Evolutionary conservation across 139 green algal species (phyloP), one percentile per base, ranked within the genome.

Genomic region (Mychonastes homosphaera): DNA sequence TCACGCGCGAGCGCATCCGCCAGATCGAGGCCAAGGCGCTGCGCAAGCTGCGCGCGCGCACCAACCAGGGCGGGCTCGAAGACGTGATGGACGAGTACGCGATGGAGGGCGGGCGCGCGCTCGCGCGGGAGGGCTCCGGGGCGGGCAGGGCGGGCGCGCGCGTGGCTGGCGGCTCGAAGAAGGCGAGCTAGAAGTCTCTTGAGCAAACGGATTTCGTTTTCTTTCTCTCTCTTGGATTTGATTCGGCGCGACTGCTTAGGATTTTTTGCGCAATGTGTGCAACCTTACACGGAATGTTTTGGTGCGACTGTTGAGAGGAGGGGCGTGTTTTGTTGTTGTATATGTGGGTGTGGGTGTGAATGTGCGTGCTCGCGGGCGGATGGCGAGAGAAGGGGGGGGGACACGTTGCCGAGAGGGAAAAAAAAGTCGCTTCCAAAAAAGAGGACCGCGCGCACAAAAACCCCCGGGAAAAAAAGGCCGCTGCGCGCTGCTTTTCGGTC

Each of bases 1-100:
- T 97, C 9, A 97, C 90, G 12, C 79, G 90, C n/a, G 92, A 99
- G 84, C 82, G 92, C 45, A 91, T 99, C 33, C 79, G 92, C n/a
- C 92, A 99, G 80, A 89, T 99, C 48, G 92, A 98, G 71, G 76
- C 78, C 23, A 94, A 94, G 66, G 89, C 87, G 18, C 56, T 98
- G 39, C 68, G 75, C 21, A 92, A 92, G 76, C 77, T 98, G 45
- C 57, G 53, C 2, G 53, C 57, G 44, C 21, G 43, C 55, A 41
- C 32, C 6, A 50, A 64, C 28, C 39, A 58, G 38, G 28, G 26
- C 4, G 16, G 50, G 44, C 33, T 70, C 54, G 46, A 64, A 18
- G 44, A 21, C 26, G 35, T 58, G 16, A 58, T 65, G 7, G 58
- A 34, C 19, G 58, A 65, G 30, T 65, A 65, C 35, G n/a, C n/a